Evolutionary conservation across 2,329 filamentous ascomycete genomes (phyloP).

Genomic region (Claviceps africana): DNA sequence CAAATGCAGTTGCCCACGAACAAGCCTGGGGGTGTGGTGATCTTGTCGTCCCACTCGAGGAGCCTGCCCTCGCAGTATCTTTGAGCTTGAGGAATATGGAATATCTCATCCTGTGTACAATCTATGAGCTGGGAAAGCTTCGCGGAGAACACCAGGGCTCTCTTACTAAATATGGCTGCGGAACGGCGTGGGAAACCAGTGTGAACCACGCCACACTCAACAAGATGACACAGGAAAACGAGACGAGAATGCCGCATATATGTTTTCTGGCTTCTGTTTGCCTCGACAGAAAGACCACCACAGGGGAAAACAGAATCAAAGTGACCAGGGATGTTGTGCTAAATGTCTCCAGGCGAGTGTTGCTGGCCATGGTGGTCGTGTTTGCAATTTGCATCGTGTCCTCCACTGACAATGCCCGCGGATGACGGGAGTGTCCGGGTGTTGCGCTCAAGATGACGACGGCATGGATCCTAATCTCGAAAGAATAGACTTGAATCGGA

Average conservation of each 20-base stretch:
- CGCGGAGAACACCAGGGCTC: neutral
- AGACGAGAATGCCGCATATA: neutral
- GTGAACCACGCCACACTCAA: constrained; percentile 11
- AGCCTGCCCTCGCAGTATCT: constrained; percentile 67
- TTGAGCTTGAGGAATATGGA: constrained; percentile 84
- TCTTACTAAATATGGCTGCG: constrained; percentile 40
- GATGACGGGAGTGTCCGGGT: neutral
- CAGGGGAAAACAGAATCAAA: constrained; percentile 4
- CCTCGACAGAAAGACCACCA: constrained; percentile 2
- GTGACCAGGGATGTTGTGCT: constrained; percentile 1
- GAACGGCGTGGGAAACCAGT: constrained; percentile 21
- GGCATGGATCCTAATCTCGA: neutral
- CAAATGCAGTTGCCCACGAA: constrained; percentile 17
- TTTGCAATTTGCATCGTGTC: constrained; percentile 1
- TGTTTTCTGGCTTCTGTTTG: neutral
- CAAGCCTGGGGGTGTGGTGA: constrained; percentile 88
- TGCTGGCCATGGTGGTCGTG: neutral
- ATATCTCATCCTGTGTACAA: constrained; percentile 57
- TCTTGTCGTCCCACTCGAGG: constrained; percentile 82
- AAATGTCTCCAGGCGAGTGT: neutral
- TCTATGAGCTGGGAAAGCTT: constrained; percentile 6
- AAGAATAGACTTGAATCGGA: neutral
- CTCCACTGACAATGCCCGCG: neutral
- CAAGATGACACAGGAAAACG: constrained; percentile 6
- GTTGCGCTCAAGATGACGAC: neutral